Conservation (phyloP, 257 asterid species). For the Ligustrum vulgare region DNA sequence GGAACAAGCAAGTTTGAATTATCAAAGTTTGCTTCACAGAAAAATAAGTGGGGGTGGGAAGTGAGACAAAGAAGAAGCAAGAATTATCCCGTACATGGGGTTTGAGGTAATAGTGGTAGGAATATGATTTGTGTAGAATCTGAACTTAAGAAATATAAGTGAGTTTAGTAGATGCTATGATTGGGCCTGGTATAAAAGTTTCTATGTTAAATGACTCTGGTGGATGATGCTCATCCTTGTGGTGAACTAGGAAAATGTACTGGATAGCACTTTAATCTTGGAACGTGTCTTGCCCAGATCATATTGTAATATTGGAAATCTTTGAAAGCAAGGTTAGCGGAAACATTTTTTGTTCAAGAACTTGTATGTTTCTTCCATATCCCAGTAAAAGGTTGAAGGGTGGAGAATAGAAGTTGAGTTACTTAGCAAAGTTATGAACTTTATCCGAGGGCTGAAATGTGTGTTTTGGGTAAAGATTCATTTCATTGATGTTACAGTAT, state of each 20-base stretch:
- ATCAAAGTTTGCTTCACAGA: background rate
- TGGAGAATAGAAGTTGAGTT: background rate
- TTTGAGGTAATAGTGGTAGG: background rate
- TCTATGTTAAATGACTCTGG: background rate
- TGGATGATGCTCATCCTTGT: background rate
- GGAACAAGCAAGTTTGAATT: conserved; percentile 5
- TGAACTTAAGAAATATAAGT: background rate
- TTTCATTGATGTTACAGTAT: conserved; percentile 1
- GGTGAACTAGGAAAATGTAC: background rate
- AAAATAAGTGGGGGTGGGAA: background rate
- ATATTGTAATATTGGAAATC: background rate
- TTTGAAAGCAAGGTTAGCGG: conserved; percentile 1
- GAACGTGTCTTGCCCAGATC: conserved; percentile 3
- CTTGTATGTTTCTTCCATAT: conserved; percentile 12
- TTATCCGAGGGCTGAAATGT: background rate
- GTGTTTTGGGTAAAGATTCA: background rate
- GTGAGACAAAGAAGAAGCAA: background rate
- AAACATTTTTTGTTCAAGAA: background rate
- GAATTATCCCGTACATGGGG: background rate
- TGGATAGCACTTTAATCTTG: background rate
- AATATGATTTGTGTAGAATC: background rate
- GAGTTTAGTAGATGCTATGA: background rate
- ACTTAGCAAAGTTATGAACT: conserved; percentile 16
- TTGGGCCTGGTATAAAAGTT: background rate
- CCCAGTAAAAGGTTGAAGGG: background rate